Percentiles rank a stretch among this genome's conserved stretches.
Evolutionary conservation across 2,329 filamentous ascomycete species (phyloP).

Genomic region (Tolypocladium tropicale): DNA sequence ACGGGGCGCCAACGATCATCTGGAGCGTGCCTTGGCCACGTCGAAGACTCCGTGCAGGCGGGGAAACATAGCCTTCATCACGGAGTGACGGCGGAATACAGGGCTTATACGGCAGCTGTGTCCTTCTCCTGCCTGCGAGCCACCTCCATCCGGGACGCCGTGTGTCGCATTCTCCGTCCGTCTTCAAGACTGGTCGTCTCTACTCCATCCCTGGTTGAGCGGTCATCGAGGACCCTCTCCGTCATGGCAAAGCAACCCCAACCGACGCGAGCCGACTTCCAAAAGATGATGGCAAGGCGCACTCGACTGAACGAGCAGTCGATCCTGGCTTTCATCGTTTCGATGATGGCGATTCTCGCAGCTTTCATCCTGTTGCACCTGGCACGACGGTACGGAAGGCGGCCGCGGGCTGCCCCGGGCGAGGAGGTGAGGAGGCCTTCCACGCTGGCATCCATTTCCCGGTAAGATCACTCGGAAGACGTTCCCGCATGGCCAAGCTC

Average conservation of each 20-base stretch:
- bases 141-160: too few species aligned
- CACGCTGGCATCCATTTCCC: background rate
- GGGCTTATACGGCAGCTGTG: too few species aligned
- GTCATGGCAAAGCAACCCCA: background rate
- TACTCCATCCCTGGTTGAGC: background rate
- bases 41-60: too few species aligned
- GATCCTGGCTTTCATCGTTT: conserved; percentile 4
- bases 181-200: background rate
- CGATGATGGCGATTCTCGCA: conserved; percentile 1
- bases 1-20: too few species aligned
- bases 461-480: conserved; percentile 3
- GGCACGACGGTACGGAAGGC: background rate
- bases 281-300: background rate
- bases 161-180: background rate
- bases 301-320: conserved; percentile 2
- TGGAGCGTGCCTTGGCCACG: too few species aligned
- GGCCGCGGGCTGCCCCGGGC: background rate
- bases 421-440: background rate
- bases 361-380: conserved; percentile 3
- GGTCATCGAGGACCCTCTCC: background rate
- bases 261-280: background rate
- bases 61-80: too few species aligned
- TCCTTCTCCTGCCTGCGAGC: too few species aligned
- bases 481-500: too few species aligned
- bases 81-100: too few species aligned